Percentiles rank a stretch among this genome's conserved stretches.
Evolutionary conservation across 169 alveolate genomes (phyloP).

Genomic region (Plasmodium billcollinsi): DNA sequence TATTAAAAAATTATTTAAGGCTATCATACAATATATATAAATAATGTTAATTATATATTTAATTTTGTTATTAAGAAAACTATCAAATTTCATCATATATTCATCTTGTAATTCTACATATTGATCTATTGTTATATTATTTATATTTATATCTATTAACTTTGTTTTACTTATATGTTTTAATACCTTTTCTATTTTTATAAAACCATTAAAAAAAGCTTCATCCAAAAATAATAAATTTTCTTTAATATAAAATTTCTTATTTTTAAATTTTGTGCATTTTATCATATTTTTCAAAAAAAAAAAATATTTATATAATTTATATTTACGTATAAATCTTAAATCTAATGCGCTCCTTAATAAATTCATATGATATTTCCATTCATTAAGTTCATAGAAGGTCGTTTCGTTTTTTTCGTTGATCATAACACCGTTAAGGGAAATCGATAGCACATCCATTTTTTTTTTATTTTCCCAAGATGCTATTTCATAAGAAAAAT

Average conservation of each 20-base stretch:
- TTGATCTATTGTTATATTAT: conserved; percentile 39
- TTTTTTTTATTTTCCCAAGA: conserved; percentile 16
- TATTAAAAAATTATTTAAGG: conserved; percentile 16
- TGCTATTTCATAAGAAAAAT: conserved; percentile 14
- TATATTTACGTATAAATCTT: conserved; percentile 34
- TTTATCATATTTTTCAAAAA: conserved; percentile 38
- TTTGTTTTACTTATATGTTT: conserved; percentile 9
- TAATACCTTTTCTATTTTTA: conserved; percentile 20
- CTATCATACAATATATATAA: conserved; percentile 26
- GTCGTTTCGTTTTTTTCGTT: conserved; percentile 66
- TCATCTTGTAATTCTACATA: conserved; percentile 33
- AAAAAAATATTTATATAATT: conserved; percentile 50
- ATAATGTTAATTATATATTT: conserved; percentile 22
- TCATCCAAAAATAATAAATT: conserved; percentile 42
- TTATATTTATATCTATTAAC: conserved; percentile 35
- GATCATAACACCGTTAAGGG: conserved; percentile 46
- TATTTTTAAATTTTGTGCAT: conserved; percentile 20
- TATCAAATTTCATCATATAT: conserved; percentile 12
- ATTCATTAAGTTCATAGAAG: conserved; percentile 48
- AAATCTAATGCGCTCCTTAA: conserved; percentile 38
- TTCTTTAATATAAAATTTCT: conserved; percentile 36
- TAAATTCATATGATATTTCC: conserved; percentile 35
- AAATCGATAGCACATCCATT: conserved; percentile 23
- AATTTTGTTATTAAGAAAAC: conserved; percentile 17
- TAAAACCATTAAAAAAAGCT: conserved; percentile 16